These are phyloP conservation scores for Phytophthora rubi DNA, from an alignment of 352 stramenopile genomes.

Conservation along the genomic window DNA sequence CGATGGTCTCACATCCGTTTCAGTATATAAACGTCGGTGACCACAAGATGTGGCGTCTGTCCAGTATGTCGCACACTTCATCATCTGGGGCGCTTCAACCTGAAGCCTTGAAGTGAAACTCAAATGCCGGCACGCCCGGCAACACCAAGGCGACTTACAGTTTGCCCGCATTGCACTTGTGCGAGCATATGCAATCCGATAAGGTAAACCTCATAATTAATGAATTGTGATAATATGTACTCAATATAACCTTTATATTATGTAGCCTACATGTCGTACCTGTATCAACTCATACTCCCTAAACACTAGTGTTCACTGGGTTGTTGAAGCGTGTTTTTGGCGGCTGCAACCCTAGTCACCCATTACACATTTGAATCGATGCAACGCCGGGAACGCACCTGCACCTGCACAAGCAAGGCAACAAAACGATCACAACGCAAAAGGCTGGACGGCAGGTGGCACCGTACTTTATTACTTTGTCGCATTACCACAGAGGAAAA, in stretches of 20 bases:
- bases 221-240: neutral
- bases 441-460: slow-evolving; percentile 11
- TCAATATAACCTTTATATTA: neutral
- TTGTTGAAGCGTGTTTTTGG: slow-evolving; percentile 7
- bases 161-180: neutral
- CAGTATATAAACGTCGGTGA: neutral
- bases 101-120: neutral
- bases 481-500: neutral
- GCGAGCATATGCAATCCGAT: neutral
- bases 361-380: slow-evolving; percentile 18
- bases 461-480: neutral
- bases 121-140: neutral
- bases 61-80: neutral
- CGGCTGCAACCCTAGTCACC: slow-evolving; percentile 23
- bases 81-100: neutral
- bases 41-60: neutral
- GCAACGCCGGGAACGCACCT: neutral
- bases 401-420: slow-evolving; percentile 10
- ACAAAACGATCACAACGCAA: slow-evolving; percentile 21
- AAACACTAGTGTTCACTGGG: neutral
- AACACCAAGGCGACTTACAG: too few species aligned
- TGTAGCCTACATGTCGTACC: neutral
- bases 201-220: neutral
- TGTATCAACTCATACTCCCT: neutral
- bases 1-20: neutral